A percentile compares a stretch with the other conserved stretches of the same genome.
Conservation (phyloP, 306 rosid species). For the Argentina anserina region DNA sequence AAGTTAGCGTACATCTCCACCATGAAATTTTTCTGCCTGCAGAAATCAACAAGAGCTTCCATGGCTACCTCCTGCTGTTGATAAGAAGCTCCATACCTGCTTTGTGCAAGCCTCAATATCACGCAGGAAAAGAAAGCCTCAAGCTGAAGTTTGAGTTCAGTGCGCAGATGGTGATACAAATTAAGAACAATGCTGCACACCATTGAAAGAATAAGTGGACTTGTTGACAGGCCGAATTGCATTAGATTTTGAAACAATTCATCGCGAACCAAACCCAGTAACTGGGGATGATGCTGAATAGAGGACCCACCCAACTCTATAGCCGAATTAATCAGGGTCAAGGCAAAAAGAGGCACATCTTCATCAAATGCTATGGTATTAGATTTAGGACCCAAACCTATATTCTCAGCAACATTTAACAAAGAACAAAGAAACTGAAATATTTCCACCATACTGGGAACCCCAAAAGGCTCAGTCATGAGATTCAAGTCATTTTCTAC, state of each 20-base stretch:
- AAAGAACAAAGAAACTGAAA: conserved; percentile 83
- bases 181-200: conserved; percentile 82
- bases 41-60: conserved; percentile 93
- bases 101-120: conserved; percentile 83
- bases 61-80: conserved; percentile 94
- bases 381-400: conserved; percentile 63
- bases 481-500: conserved; percentile 58
- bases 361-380: conserved; percentile 87
- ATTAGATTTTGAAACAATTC: conserved; percentile 44
- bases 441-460: conserved; percentile 96
- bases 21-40: conserved; percentile 90
- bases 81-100: conserved; percentile 83
- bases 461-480: conserved; percentile 90
- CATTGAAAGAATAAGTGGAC: conserved; percentile 84
- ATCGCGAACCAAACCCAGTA: conserved; percentile 44
- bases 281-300: conserved; percentile 62
- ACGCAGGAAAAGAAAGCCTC: conserved; percentile 95
- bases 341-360: conserved; percentile 91
- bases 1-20: conserved; percentile 93
- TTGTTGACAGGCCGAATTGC: conserved; percentile 53
- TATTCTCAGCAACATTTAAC: conserved; percentile 69
- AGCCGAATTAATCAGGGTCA: conserved; percentile 79
- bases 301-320: conserved; percentile 93
- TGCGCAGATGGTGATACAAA: conserved; percentile 75
- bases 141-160: conserved; percentile 79